A percentile compares a stretch with the other conserved stretches of the same genome.
phyloP scores from a whole-genome alignment of 768 basidiomycete genomes.

The Russula vinacea region DNA sequence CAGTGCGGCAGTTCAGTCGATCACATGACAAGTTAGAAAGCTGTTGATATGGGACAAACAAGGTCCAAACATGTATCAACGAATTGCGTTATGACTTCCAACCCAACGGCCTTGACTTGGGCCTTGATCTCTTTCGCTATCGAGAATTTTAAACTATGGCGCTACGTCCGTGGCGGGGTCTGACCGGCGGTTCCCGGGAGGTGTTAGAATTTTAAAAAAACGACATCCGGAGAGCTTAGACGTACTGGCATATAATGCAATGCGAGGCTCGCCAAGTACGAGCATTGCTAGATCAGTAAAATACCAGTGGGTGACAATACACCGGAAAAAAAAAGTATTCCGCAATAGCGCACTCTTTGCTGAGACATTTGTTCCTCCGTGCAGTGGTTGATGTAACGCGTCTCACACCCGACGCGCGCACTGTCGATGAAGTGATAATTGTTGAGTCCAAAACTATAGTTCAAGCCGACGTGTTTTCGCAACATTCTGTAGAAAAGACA shows the following conservation, averaged over 20 bases:
- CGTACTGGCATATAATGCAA: constrained; percentile 60
- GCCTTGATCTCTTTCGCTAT: constrained; percentile 7
- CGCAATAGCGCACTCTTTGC: constrained; percentile 43
- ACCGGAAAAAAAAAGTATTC: background rate
- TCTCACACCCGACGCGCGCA: constrained; percentile 52
- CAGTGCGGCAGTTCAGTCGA: too few relatives aligned
- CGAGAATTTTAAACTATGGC: too few relatives aligned
- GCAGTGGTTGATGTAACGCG: constrained; percentile 67
- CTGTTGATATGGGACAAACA: too few relatives aligned
- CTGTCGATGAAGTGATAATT: constrained; percentile 50
- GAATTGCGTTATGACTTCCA: background rate
- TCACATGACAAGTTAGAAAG: too few relatives aligned
- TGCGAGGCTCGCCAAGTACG: constrained; percentile 66
- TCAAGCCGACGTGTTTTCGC: constrained; percentile 49
- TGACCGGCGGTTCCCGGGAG: too few relatives aligned
- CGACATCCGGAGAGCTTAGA: background rate
- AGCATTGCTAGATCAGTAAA: constrained; percentile 43
- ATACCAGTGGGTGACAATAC: background rate
- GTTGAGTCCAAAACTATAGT: constrained; percentile 62
- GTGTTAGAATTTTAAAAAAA: too few relatives aligned
- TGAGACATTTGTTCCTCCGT: constrained; percentile 41
- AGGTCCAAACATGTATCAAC: too few relatives aligned
- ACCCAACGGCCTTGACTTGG: too few relatives aligned
- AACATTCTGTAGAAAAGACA: constrained; percentile 38
- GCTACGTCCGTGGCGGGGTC: too few relatives aligned